Evolutionary conservation across 345 rosid genomes (phyloP), one percentile per base, ranked within the genome.

Genomic region (Cardamine chenopodiifolia): DNA sequence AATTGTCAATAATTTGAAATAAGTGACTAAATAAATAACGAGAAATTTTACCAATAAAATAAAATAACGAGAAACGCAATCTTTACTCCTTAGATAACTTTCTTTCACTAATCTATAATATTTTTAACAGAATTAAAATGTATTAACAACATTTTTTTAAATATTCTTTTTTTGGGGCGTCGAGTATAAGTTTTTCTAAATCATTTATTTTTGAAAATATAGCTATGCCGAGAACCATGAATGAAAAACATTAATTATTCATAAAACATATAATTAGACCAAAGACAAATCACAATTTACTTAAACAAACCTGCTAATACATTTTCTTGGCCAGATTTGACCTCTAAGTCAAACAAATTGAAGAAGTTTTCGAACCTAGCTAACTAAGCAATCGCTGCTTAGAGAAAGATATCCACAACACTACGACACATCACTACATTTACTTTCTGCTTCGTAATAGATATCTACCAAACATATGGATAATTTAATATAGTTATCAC

Each of bases 381-480:
- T 72, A 72, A 32, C 15, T 40, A 52, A 68, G 47, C 57, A 61
- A 61, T 45, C 8, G 22, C 20, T 59, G 54, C 72, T 66, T 66
- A 25, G 42, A 22, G 26, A 45, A 13, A 45, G 2, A 65, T 25
- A 68, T 40, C 72, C 29, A 40, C 74, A 68, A 67, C 34, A 54
- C 44, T 25, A 61, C 29, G 67, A 49, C 39, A 34, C 68, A 53
- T 32, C 34, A 3, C 4, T 53, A 11, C 34, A 54, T 62, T 19
- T 44, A 69, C 70, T 14, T 31, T 29, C 9, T 45, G 26, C 64
- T 53, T 69, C 62, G 14, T 52, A 20, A 42, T n/a, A 75, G 62
- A 69, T 32, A 69, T 76, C 1, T 57, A 53, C 64, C 58, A 69
- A 76, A 18, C 50, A 76, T 68, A 67, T 19, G 50, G 8, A 45